Evolutionary conservation across 1,139 yeast genomes (phyloP).

Genomic region (Schizosaccharomyces versatilis): DNA sequence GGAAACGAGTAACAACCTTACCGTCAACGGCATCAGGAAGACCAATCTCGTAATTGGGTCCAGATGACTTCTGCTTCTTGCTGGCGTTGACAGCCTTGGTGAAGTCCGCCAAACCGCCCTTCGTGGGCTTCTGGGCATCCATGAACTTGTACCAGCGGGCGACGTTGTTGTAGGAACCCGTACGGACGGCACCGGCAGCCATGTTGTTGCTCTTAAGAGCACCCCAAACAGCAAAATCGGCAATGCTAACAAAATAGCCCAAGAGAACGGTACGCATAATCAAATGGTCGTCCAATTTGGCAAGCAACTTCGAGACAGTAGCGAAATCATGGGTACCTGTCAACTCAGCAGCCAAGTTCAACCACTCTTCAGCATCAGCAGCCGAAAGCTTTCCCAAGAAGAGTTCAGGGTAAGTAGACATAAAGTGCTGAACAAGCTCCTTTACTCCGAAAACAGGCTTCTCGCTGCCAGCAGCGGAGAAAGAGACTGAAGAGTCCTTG

Average conservation of each 20-base stretch:
- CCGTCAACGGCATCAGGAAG: conserved; percentile 79
- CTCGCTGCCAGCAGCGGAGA: neutral
- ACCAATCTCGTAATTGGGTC: conserved; percentile 83
- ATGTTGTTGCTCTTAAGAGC: conserved; percentile 77
- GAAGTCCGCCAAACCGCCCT: conserved; percentile 53
- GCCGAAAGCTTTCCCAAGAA: neutral
- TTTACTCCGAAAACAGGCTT: neutral
- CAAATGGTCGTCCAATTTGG: conserved; percentile 57
- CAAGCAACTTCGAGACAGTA: conserved; percentile 55
- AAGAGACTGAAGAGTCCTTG: neutral
- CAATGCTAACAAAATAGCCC: conserved; percentile 44
- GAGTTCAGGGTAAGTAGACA: neutral
- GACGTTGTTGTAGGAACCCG: conserved; percentile 53
- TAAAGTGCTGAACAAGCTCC: neutral
- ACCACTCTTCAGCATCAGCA: neutral
- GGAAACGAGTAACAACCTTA: conserved; percentile 91
- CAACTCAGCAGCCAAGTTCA: neutral
- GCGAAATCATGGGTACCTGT: conserved; percentile 28
- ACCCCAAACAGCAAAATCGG: conserved; percentile 88
- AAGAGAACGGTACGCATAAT: conserved; percentile 63
- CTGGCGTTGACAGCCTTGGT: conserved; percentile 41
- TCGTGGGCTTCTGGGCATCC: conserved; percentile 44
- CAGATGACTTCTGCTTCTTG: conserved; percentile 25
- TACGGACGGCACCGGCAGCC: conserved; percentile 74
- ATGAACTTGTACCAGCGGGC: conserved; percentile 83